Evolutionary conservation across 2,329 filamentous ascomycete genomes (phyloP).

Genomic region (Penicillium oxalicum): DNA sequence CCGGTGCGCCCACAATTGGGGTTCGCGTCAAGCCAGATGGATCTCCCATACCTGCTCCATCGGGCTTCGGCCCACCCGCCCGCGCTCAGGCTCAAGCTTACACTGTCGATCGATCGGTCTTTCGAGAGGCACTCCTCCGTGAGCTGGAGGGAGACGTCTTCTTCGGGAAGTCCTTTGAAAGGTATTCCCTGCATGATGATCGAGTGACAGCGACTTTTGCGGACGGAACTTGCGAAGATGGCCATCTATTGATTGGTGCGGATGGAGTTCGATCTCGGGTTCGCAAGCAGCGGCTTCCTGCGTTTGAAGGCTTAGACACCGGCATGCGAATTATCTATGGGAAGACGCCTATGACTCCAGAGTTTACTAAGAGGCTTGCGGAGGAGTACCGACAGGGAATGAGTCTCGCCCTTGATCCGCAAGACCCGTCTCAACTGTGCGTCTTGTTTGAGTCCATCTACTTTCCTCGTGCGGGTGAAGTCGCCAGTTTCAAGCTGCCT

Average conservation of each 20-base stretch:
- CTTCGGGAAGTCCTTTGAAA: constrained; percentile 28
- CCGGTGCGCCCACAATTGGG: constrained; percentile 10
- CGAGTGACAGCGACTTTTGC: constrained; percentile 21
- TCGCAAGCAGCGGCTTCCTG: constrained; percentile 35
- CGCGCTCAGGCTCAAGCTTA: constrained; percentile 15
- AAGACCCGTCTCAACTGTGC: constrained; percentile 9
- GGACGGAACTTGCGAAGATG: constrained; percentile 29
- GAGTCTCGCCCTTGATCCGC: constrained; percentile 10
- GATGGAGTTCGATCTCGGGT: constrained; percentile 36
- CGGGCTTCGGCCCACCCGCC: constrained; percentile 4
- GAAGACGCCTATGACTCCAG: constrained; percentile 17
- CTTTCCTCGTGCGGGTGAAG: constrained; percentile 10
- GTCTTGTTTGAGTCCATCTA: constrained; percentile 18
- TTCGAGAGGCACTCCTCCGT: constrained; percentile 28
- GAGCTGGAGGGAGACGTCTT: constrained; percentile 26
- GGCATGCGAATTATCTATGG: constrained; percentile 34
- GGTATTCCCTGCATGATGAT: constrained; percentile 15
- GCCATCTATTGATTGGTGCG: constrained; percentile 35
- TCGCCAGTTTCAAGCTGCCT: constrained; percentile 13
- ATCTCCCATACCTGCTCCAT: constrained; percentile 1
- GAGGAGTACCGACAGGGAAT: constrained; percentile 11
- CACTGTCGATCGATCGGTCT: constrained; percentile 28
- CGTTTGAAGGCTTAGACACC: constrained; percentile 33
- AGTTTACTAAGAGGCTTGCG: constrained; percentile 8
- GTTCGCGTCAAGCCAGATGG: constrained; percentile 11